Percentiles rank a stretch among this genome's conserved stretches.
Conservation (phyloP, 2,329 filamentous ascomycete genomes). For the Aschersonia sp. region DNA sequence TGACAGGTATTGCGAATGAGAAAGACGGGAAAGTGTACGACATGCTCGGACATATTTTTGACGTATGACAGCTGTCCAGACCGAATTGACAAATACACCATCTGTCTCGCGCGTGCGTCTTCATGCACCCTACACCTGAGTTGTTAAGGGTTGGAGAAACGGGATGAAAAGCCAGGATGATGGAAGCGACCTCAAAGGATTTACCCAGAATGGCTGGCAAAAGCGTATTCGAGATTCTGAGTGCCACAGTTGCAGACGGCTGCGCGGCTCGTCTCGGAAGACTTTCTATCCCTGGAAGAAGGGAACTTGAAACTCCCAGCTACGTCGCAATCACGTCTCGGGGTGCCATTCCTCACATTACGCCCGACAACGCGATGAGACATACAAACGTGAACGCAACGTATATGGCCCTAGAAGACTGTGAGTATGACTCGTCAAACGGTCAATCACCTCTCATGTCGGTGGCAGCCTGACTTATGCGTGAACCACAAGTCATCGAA, state of each 20-base stretch:
- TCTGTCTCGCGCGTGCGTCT: too few relatives aligned
- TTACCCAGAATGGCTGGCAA: constrained; percentile 10
- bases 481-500: constrained; percentile 34
- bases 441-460: background rate
- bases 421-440: constrained; percentile 35
- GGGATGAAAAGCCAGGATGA: constrained; percentile 12
- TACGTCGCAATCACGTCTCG: constrained; percentile 71
- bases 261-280: constrained; percentile 50
- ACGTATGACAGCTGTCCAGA: too few relatives aligned
- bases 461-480: background rate
- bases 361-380: constrained; percentile 64
- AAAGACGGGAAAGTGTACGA: too few relatives aligned
- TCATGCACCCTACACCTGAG: too few relatives aligned
- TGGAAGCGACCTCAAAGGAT: constrained; percentile 8
- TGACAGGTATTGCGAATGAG: too few relatives aligned
- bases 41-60: too few relatives aligned
- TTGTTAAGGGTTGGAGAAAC: too few relatives aligned
- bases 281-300: constrained; percentile 46
- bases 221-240: constrained; percentile 31
- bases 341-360: constrained; percentile 74
- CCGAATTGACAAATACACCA: too few relatives aligned
- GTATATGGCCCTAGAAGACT: constrained; percentile 84
- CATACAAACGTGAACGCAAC: constrained; percentile 52
- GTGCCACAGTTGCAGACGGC: constrained; percentile 21
- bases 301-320: constrained; percentile 65